A percentile compares a stretch with the other conserved stretches of the same genome.
Conservation (phyloP, 495 filamentous ascomycete species). For the Articulospora tetracladia region DNA sequence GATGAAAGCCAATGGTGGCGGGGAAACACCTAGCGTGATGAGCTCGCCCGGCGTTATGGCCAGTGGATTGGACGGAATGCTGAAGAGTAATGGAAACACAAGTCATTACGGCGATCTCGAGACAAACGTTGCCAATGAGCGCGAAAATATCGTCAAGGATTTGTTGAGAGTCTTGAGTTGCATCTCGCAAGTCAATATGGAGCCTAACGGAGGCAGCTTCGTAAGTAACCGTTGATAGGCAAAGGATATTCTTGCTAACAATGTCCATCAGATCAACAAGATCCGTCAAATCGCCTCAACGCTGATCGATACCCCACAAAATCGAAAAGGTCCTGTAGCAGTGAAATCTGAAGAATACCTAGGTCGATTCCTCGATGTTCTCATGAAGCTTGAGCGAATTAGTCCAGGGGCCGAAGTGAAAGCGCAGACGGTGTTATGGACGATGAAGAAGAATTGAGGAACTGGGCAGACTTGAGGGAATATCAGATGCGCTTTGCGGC, state of each 20-base stretch:
- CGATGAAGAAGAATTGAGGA: slow-evolving; percentile 67
- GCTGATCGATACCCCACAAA: slow-evolving; percentile 57
- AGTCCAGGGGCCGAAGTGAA: slow-evolving; percentile 49
- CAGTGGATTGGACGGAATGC: slow-evolving; percentile 24
- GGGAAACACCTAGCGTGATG: not conserved
- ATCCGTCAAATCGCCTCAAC: slow-evolving; percentile 75
- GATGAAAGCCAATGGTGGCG: slow-evolving; percentile 62
- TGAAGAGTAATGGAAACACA: not conserved
- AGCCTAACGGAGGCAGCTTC: slow-evolving; percentile 73
- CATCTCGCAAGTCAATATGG: slow-evolving; percentile 76
- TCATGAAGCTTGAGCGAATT: slow-evolving; percentile 64
- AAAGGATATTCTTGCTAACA: not conserved
- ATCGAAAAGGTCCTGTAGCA: slow-evolving; percentile 51
- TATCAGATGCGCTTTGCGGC: slow-evolving; percentile 70
- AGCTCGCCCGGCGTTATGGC: slow-evolving; percentile 17
- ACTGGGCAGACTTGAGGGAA: slow-evolving; percentile 71
- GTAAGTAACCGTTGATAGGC: slow-evolving; percentile 8
- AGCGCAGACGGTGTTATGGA: slow-evolving; percentile 36
- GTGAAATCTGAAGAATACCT: slow-evolving; percentile 62
- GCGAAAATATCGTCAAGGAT: slow-evolving; percentile 71
- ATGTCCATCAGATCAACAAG: slow-evolving; percentile 47
- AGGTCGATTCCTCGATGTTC: slow-evolving; percentile 60
- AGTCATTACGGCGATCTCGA: slow-evolving; percentile 42
- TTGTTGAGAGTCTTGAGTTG: slow-evolving; percentile 64
- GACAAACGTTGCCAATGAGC: slow-evolving; percentile 59